Evolutionary conservation across 1,139 yeast genomes (phyloP), one percentile per base, ranked within the genome.

Genomic region (Sporopachydermia cereana): DNA sequence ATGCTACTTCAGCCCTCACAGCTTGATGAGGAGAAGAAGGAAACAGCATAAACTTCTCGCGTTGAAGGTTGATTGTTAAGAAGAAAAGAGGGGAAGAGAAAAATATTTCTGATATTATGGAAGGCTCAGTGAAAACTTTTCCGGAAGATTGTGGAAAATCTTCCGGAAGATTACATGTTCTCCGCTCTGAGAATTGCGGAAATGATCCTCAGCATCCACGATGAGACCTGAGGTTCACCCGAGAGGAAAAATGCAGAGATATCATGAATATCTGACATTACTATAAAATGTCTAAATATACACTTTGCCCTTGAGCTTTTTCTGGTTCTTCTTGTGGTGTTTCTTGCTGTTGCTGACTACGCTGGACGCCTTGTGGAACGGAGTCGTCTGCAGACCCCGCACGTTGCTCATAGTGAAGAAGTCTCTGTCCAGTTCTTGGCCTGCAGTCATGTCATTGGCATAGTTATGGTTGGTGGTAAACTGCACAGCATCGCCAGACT

Each of bases 371-470:
- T 72, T 71, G 59, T 88, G 95, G 72, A 85, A 85, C 7, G 96
- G 95, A 23, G 74, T 68, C 41, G 70, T 69, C 48, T 81, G 58
- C 48, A 73, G 76, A 2, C 94, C 95, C 51, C 72, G 71, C 2
- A 81, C 77, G 24, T 64, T 67, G 48, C 72, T 73, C 78, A 79
- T 74, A 48, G 73, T 71, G 68, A 89, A 89, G 57, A 89, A 89
- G 51, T 86, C 95, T 42, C 76, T 72, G 60, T 88, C 96, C 52
- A 88, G 69, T 53, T 84, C 91, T 52, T 75, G 78, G 52, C 85
- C 71, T 2, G 85, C 84, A 12, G 94, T 88, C 59, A 81, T 88
- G 52, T 76, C 79, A 62, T 93, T 93, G 63, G 91, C 93, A 52
- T 80, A 79, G 50, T 72, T 73, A 20, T 34, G 18, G n/a, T 34